phyloP scores from a whole-genome alignment of 495 filamentous ascomycete genomes.

The Penicillium simplicissimum region DNA sequence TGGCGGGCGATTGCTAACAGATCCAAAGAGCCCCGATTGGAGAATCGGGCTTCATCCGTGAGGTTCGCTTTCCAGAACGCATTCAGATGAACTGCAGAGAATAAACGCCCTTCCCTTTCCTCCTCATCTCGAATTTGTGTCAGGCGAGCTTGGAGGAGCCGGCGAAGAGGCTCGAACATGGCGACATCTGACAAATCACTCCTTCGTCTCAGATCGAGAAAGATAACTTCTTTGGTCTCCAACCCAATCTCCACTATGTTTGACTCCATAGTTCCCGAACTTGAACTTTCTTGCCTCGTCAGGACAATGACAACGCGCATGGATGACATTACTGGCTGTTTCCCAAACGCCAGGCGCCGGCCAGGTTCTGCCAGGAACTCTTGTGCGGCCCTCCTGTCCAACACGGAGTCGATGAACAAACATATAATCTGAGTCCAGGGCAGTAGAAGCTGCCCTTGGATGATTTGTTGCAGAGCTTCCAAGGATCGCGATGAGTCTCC shows the following conservation, averaged over 20 bases:
- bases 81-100: conserved; percentile 12
- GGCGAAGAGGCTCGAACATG: conserved; percentile 11
- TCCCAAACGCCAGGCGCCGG: conserved; percentile 7
- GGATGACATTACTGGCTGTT: not conserved
- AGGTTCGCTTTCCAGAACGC: not conserved
- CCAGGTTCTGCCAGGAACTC: conserved; percentile 9
- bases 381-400: conserved; percentile 4
- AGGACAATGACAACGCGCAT: conserved; percentile 13
- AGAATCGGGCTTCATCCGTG: not conserved
- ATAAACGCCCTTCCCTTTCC: not conserved
- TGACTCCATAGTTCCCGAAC: not conserved
- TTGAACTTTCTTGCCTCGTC: not conserved
- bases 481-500: no score
- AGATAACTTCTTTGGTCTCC: not conserved
- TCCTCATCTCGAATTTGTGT: no score
- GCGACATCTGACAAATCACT: not conserved
- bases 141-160: not conserved
- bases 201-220: conserved; percentile 8
- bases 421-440: conserved; percentile 20
- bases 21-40: not conserved
- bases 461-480: no score
- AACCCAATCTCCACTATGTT: not conserved
- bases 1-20: not conserved
- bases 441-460: not conserved
- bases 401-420: conserved; percentile 13